Evolutionary conservation across 2,329 filamentous ascomycete genomes (phyloP).

Genomic region (Saccharata proteae): DNA sequence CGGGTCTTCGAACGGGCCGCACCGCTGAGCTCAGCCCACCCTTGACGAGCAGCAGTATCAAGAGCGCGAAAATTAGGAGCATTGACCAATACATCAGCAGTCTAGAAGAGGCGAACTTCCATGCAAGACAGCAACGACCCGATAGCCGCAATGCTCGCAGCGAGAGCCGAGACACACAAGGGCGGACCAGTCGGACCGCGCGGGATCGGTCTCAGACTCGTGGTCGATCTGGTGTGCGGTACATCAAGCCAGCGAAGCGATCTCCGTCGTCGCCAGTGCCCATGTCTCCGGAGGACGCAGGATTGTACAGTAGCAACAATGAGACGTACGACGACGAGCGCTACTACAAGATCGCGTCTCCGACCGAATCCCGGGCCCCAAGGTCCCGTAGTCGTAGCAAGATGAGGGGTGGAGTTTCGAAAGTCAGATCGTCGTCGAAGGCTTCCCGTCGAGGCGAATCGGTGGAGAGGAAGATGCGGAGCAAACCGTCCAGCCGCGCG

Average conservation of each 20-base stretch:
- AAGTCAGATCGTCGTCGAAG: conserved; percentile 25
- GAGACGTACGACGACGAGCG: conserved; percentile 37
- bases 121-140: conserved; percentile 27
- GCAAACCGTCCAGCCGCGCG: conserved; percentile 11
- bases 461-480: conserved; percentile 17
- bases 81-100: conserved; percentile 80
- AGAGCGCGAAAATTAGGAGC: conserved; percentile 49
- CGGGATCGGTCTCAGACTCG: conserved; percentile 49
- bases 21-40: conserved; percentile 42
- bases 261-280: conserved; percentile 87
- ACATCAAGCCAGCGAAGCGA: conserved; percentile 64
- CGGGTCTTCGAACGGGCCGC: conserved; percentile 12
- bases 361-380: conserved; percentile 23
- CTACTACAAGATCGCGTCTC: conserved; percentile 32
- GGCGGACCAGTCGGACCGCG: conserved; percentile 2
- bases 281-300: conserved; percentile 78
- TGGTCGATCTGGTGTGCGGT: conserved; percentile 52
- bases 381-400: conserved; percentile 22
- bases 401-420: conserved; percentile 16
- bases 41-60: conserved; percentile 35
- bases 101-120: conserved; percentile 62
- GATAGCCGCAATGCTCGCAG: conserved; percentile 32
- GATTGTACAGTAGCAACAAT: conserved; percentile 27
- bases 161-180: conserved; percentile 22
- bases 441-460: conserved; percentile 21